Evolutionary conservation across 2,329 filamentous ascomycete genomes (phyloP), one percentile per base, ranked within the genome.

Genomic region (Alternaria triticimaculans): DNA sequence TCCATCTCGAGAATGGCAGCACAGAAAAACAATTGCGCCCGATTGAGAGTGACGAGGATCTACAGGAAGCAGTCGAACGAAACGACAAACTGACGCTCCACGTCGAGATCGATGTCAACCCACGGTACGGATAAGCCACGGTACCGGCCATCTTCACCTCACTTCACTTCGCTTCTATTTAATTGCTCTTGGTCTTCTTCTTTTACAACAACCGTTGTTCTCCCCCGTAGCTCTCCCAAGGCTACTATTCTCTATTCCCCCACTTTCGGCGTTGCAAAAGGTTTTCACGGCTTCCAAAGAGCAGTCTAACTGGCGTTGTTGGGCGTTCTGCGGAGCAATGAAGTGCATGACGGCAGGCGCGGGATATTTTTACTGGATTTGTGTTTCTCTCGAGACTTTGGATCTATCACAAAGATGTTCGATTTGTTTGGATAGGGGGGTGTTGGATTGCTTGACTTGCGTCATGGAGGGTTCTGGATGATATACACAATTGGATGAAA

Each of bases 21-120:
- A n/a, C n/a, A n/a, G n/a, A n/a, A n/a, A n/a, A n/a, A n/a, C n/a
- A n/a, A n/a, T n/a, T n/a, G n/a, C n/a, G n/a, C n/a, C n/a, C n/a
- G n/a, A n/a, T n/a, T n/a, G n/a, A n/a, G n/a, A n/a, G n/a, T n/a
- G 90, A 97, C 76, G 87, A 91, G 66, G 94, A 97, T 78, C 83
- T 98, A 56, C 90, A 94, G 68, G 86, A 88, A 68, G 95, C 95
- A 4, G 84, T 97, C 67, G 87, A 92, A 21, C 21, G 5, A 21
- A 21, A 21, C n/a, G n/a, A n/a, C n/a, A n/a, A n/a, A n/a, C n/a
- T n/a, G n/a, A n/a, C n/a, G n/a, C n/a, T n/a, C n/a, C n/a, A n/a
- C n/a, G n/a, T n/a, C n/a, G n/a, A n/a, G n/a, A n/a, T n/a, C n/a
- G n/a, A n/a, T n/a, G n/a, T n/a, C n/a, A n/a, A n/a, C n/a, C n/a